Conservation (phyloP, 2,329 filamentous ascomycete genomes). For the Lecanoromycetidae sp. region DNA sequence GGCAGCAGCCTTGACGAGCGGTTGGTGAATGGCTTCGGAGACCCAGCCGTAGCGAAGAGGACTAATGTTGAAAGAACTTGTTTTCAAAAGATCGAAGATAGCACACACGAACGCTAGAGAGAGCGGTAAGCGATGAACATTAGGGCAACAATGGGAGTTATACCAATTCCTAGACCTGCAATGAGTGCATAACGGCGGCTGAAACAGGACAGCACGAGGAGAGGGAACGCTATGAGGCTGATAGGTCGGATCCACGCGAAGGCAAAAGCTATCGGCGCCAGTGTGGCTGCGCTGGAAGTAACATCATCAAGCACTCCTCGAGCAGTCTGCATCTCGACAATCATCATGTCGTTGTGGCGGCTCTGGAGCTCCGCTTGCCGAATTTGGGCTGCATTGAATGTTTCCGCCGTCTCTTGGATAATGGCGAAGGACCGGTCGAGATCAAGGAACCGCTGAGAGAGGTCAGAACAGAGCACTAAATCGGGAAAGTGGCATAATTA, state of each 20-base stretch:
- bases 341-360: constrained; percentile 18
- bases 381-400: constrained; percentile 26
- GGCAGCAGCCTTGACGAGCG: too few species aligned
- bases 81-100: too few species aligned
- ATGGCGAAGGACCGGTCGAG: constrained; percentile 26
- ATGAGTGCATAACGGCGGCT: too few species aligned
- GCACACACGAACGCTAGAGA: too few species aligned
- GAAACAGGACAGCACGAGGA: too few species aligned
- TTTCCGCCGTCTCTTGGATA: constrained; percentile 25
- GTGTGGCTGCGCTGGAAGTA: constrained; percentile 18
- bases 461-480: not conserved
- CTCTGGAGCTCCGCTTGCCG: constrained; percentile 25
- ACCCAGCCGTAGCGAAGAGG: too few species aligned
- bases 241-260: constrained; percentile 18
- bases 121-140: too few species aligned
- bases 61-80: too few species aligned
- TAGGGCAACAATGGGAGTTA: too few species aligned
- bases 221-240: not conserved
- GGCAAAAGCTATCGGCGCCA: constrained; percentile 2
- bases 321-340: constrained; percentile 18
- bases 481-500: constrained; percentile 19
- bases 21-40: too few species aligned
- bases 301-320: constrained; percentile 20
- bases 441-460: constrained; percentile 25
- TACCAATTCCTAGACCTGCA: too few species aligned